These are phyloP conservation scores for Phytophthora sojae DNA, from an alignment of 352 stramenopile species.

Conservation along the genomic window DNA sequence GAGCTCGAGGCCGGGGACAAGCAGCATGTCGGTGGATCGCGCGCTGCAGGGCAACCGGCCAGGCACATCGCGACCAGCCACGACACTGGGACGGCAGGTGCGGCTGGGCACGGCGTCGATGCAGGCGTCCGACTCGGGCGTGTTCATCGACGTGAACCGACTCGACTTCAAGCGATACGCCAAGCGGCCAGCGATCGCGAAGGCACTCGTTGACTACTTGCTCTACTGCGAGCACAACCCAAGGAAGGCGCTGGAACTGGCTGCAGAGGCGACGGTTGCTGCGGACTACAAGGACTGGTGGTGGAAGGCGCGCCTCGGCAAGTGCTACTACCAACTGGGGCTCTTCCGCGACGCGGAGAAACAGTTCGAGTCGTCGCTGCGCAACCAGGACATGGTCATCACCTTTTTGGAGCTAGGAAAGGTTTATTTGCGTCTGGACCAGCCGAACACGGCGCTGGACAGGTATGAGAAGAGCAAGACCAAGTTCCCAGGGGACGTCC, in stretches of 20 bases:
- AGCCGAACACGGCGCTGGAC: slow-evolving; percentile 93
- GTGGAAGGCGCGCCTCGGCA: slow-evolving; percentile 95
- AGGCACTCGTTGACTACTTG: slow-evolving; percentile 91
- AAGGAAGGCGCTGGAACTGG: slow-evolving; percentile 92
- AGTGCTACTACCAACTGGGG: slow-evolving; percentile 95
- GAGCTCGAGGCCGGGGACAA: slow-evolving; percentile 68
- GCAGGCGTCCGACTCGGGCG: slow-evolving; percentile 59
- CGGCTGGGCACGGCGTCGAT: slow-evolving; percentile 93
- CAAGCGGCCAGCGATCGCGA: slow-evolving; percentile 83
- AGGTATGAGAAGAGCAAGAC: slow-evolving; percentile 75
- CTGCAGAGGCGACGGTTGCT: slow-evolving; percentile 88
- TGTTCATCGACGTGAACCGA: slow-evolving; percentile 92
- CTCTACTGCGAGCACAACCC: slow-evolving; percentile 95
- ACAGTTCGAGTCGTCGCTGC: slow-evolving; percentile 91
- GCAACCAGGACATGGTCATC: slow-evolving; percentile 90
- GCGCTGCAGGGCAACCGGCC: slow-evolving; percentile 78
- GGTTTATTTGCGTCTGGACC: slow-evolving; percentile 94
- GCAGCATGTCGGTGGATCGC: slow-evolving; percentile 79
- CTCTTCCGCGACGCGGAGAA: slow-evolving; percentile 94
- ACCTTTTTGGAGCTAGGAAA: slow-evolving; percentile 94
- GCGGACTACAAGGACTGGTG: slow-evolving; percentile 94
- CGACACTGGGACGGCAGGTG: slow-evolving; percentile 90
- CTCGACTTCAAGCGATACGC: slow-evolving; percentile 93
- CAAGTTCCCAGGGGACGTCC: slow-evolving; percentile 80
- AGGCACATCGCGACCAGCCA: slow-evolving; percentile 87